Evolutionary conservation across 306 rosid genomes (phyloP).

Genomic region (Cicer judaicum): DNA sequence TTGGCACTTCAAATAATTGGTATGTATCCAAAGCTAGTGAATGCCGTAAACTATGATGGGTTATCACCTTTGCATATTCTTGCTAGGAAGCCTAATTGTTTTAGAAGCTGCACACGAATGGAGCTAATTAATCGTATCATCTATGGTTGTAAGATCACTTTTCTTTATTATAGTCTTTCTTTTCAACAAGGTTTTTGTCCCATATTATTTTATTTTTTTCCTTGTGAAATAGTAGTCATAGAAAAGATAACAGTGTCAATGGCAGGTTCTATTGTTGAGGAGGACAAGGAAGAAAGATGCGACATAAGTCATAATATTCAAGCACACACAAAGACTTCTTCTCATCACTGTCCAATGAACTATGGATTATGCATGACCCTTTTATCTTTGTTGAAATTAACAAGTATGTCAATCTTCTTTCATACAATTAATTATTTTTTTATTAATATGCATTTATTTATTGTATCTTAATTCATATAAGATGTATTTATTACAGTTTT

Average conservation of each 20-base stretch:
- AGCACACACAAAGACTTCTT: neutral
- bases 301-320: neutral
- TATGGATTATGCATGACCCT: conserved; percentile 46
- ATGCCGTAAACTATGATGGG: conserved; percentile 43
- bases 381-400: conserved; percentile 33
- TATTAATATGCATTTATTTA: no score
- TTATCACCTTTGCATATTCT: conserved; percentile 54
- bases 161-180: neutral
- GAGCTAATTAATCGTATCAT: conserved; percentile 41
- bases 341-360: conserved; percentile 43
- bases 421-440: neutral
- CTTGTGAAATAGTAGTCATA: neutral
- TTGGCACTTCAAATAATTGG: conserved; percentile 52
- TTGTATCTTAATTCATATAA: no score
- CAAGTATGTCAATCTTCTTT: conserved; percentile 41
- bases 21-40: conserved; percentile 46
- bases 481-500: no score
- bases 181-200: neutral
- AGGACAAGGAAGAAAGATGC: conserved; percentile 38
- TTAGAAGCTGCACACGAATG: conserved; percentile 53
- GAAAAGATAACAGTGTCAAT: conserved; percentile 26
- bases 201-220: neutral
- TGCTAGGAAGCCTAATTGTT: conserved; percentile 55
- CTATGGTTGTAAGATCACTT: conserved; percentile 47
- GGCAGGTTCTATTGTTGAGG: conserved; percentile 50